These are phyloP conservation scores for Massarina eburnea DNA, from an alignment of 2,329 filamentous ascomycete species.

Conservation along the genomic window DNA sequence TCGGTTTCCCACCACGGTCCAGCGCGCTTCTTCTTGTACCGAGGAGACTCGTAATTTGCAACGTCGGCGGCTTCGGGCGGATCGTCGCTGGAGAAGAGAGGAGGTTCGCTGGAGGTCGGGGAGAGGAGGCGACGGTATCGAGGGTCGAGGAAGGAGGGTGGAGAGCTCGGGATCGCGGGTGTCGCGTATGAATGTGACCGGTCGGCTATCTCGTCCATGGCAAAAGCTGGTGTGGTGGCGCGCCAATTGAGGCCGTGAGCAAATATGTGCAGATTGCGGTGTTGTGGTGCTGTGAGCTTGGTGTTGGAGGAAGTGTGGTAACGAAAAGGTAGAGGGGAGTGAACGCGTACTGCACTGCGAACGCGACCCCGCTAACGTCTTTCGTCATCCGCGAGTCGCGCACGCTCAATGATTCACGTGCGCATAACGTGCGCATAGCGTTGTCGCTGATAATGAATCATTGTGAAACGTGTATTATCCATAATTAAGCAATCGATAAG, in stretches of 20 bases:
- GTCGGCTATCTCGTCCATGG: conserved; percentile 28
- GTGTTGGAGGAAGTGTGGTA: not conserved
- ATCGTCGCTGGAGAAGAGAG: conserved; percentile 38
- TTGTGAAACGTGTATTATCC: not conserved
- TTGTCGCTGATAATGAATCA: not conserved
- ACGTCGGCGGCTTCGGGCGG: conserved; percentile 31
- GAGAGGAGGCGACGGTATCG: conserved; percentile 16
- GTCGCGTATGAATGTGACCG: conserved; percentile 23
- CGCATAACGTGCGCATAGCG: no score
- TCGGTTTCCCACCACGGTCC: conserved; percentile 28
- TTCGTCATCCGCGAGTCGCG: conserved; percentile 6
- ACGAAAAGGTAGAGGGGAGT: not conserved
- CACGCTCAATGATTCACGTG: conserved; percentile 7
- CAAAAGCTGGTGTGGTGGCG: not conserved
- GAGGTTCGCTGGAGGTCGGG: conserved; percentile 35
- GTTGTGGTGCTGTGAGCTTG: not conserved
- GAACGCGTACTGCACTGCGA: conserved; percentile 1
- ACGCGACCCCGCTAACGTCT: conserved; percentile 10
- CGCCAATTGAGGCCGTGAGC: not conserved
- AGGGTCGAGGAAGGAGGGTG: conserved; percentile 29
- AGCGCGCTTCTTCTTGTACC: conserved; percentile 36
- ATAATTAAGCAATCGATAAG: not conserved
- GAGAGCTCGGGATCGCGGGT: conserved; percentile 21
- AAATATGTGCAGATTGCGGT: not conserved
- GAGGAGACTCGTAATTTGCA: conserved; percentile 34